phyloP scores from a whole-genome alignment of 768 basidiomycete species.

The Leccinum olivaceopallidum region DNA sequence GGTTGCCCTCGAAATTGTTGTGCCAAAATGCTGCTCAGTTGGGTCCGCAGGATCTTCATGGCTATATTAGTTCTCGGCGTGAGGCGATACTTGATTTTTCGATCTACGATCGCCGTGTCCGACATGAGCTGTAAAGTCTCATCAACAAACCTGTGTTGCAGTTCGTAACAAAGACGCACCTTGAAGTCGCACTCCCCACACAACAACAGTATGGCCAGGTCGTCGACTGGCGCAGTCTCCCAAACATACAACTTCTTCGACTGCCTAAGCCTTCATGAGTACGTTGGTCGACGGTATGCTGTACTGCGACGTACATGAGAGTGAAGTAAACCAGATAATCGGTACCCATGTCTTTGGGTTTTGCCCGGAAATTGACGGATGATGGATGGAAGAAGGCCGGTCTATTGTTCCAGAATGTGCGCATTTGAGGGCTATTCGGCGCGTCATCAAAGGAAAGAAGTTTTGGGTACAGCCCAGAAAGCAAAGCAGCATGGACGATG shows the following conservation, averaged over 20 bases:
- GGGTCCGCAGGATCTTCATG: conserved; percentile 73
- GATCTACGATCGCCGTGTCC: conserved; percentile 73
- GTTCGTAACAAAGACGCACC: conserved; percentile 40
- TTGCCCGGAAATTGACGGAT: conserved; percentile 82
- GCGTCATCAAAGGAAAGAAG: conserved; percentile 68
- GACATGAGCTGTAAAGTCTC: conserved; percentile 58
- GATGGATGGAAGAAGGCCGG: conserved; percentile 82
- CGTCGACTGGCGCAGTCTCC: conserved; percentile 91
- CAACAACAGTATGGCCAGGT: conserved; percentile 74
- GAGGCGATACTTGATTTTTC: conserved; percentile 76
- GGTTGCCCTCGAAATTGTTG: conserved; percentile 65
- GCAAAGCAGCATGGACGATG: conserved; percentile 78
- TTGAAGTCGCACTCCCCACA: conserved; percentile 93
- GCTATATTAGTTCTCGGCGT: conserved; percentile 74
- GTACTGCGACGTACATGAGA: conserved; percentile 59
- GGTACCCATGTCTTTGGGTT: conserved; percentile 65
- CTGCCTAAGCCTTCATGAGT: conserved; percentile 55
- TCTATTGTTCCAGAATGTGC: conserved; percentile 83
- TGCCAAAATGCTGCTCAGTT: conserved; percentile 59
- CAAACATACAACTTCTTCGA: conserved; percentile 91
- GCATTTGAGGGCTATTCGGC: conserved; percentile 53
- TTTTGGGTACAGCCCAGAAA: conserved; percentile 90
- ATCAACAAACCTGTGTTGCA: conserved; percentile 7
- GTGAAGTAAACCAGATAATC: conserved; percentile 86
- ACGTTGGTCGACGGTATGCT: neutral